Base-by-base conservation (phyloP, 1,284 basidiomycete species). In the Marasmius sp. region DNA sequence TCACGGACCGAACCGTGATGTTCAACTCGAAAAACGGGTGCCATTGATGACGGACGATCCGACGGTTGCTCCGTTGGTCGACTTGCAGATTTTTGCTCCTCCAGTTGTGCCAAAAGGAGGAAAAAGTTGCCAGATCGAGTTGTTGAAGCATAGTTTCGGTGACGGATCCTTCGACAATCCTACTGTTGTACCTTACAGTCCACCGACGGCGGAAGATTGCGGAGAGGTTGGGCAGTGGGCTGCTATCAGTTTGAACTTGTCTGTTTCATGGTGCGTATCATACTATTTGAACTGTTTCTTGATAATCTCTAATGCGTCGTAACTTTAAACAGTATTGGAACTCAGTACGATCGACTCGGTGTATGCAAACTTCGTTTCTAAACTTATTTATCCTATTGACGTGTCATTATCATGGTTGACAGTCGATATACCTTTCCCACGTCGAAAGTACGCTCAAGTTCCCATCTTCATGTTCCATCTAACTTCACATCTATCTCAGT, bases 1-100 rank as follows among this genome's bases (percentile, higher is more conserved):
- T 4, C 51, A 60, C 33, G 59, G 61, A 14, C 65, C 68, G n/a
- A 34, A 39, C 7, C 12, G 65, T 22, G 27, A 22, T 4, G 45
- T 36, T 51, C 62, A 27, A 27, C 27, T 75, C 33, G 61, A 69
- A 18, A 70, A 69, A 43, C 71, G 77, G 39, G 74, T 78, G 5
- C 74, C 76, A 18, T 63, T 75, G 34, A 71, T 71, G 59, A 77
- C 76, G 1, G 67, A 76, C 59, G 74, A 76, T 62, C 63, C 68
- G 9, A 75, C 74, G 6, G 68, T 72, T 11, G 67, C 73, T 6
- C 75, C 75, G 33, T 69, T 81, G 11, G 68, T 79, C 47, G 76
- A 79, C 61, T 70, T 80, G 57, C 78, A 79, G 64, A 75, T 80
- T 7, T 76, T 74, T 51, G 77, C 77, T 27, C 79, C 79, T 34